Evolutionary conservation across 805 yeast species (phyloP).

Genomic region (Candida palmyrensis): DNA sequence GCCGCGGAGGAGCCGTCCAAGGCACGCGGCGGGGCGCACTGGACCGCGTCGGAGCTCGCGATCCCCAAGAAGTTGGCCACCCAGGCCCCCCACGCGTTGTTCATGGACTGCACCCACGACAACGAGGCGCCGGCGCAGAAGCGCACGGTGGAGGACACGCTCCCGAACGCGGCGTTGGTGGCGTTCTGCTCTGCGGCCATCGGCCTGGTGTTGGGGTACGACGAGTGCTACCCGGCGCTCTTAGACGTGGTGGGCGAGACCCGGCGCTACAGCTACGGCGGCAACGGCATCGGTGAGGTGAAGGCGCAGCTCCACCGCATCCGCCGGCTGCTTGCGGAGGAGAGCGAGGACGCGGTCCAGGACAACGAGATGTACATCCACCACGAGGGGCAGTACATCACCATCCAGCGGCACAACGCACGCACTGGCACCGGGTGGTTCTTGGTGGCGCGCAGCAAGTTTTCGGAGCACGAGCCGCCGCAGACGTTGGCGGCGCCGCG

Average conservation of each 20-base stretch:
- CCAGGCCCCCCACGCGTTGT: slow-evolving; percentile 84
- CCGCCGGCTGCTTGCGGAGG: slow-evolving; percentile 52
- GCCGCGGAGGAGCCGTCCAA: slow-evolving; percentile 33
- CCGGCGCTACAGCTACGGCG: slow-evolving; percentile 51
- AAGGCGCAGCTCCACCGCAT: slow-evolving; percentile 56
- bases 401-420: slow-evolving; percentile 82
- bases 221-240: slow-evolving; percentile 81
- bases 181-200: slow-evolving; percentile 90
- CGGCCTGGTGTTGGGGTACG: slow-evolving; percentile 92
- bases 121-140: slow-evolving; percentile 86
- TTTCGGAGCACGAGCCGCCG: slow-evolving; percentile 37
- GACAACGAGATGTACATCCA: slow-evolving; percentile 89
- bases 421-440: slow-evolving; percentile 86
- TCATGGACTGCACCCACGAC: slow-evolving; percentile 98
- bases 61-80: slow-evolving; percentile 62
- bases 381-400: slow-evolving; percentile 88
- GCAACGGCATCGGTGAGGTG: slow-evolving; percentile 69
- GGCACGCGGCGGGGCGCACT: slow-evolving; percentile 25
- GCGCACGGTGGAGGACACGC: slow-evolving; percentile 89
- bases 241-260: slow-evolving; percentile 77
- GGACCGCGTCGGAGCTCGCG: slow-evolving; percentile 49
- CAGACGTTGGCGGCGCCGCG: slow-evolving; percentile 56
- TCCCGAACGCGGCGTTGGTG: slow-evolving; percentile 92
- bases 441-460: slow-evolving; percentile 82
- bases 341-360: slow-evolving; percentile 48